A percentile compares a stretch with the other conserved stretches of the same genome.
Conservation (phyloP, 2,329 filamentous ascomycete species). For the Colletotrichum graminicola region DNA sequence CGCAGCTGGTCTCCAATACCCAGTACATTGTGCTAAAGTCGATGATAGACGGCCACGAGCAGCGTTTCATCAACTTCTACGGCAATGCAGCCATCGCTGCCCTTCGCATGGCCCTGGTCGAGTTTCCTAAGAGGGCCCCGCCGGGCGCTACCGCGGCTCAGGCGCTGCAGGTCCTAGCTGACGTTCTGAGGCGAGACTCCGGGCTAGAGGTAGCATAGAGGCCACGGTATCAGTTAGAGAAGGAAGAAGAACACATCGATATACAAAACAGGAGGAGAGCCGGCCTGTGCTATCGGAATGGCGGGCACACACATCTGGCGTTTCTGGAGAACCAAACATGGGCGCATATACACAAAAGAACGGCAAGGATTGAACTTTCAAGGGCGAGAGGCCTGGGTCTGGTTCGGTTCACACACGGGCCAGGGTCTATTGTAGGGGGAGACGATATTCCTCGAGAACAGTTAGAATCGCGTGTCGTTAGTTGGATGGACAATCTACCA, state of each 20-base stretch:
- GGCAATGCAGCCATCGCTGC: conserved; percentile 81
- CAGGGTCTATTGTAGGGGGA: not conserved
- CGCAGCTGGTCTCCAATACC: conserved; percentile 76
- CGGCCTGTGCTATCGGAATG: conserved; percentile 11
- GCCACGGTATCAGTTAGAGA: not conserved
- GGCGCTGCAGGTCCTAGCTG: conserved; percentile 65
- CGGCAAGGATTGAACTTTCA: conserved; percentile 2
- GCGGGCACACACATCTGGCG: conserved; percentile 22
- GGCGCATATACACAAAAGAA: conserved; percentile 2
- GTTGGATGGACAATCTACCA: conserved; percentile 30
- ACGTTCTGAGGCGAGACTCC: conserved; percentile 63
- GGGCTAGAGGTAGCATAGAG: conserved; percentile 60
- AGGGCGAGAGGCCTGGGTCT: not conserved
- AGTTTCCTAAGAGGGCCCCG: conserved; percentile 72
- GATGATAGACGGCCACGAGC: conserved; percentile 79
- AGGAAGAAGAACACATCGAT: conserved; percentile 22
- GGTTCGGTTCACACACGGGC: not conserved
- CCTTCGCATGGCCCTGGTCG: conserved; percentile 77
- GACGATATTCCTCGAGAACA: not conserved
- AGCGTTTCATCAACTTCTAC: conserved; percentile 84
- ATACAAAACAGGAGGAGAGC: conserved; percentile 30
- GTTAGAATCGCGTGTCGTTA: conserved; percentile 26
- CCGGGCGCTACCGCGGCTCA: conserved; percentile 62
- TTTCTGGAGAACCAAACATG: conserved; percentile 28
- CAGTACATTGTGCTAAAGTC: conserved; percentile 78